phyloP scores from a whole-genome alignment of 2,329 filamentous ascomycete genomes.

The Ophiostoma tasmaniense region DNA sequence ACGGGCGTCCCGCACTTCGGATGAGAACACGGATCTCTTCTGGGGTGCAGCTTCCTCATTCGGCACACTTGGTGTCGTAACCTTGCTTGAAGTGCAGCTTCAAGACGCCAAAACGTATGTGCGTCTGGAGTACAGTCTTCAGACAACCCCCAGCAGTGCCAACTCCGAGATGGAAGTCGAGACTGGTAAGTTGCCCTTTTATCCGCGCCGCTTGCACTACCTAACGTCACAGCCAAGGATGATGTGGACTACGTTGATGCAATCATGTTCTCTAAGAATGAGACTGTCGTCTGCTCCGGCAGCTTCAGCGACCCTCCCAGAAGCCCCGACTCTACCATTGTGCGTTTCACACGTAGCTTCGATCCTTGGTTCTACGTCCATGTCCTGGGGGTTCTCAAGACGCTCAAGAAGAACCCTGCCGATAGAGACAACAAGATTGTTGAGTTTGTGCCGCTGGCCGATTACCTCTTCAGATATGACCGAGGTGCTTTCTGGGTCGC shows the following conservation, averaged over 20 bases:
- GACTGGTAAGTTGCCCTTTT: slow-evolving; percentile 12
- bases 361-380: slow-evolving; percentile 73
- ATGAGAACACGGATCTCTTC: slow-evolving; percentile 46
- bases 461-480: slow-evolving; percentile 66
- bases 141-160: slow-evolving; percentile 35
- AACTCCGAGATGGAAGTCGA: slow-evolving; percentile 34
- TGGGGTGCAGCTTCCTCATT: slow-evolving; percentile 50
- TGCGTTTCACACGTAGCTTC: slow-evolving; percentile 45
- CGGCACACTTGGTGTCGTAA: slow-evolving; percentile 55
- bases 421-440: slow-evolving; percentile 19
- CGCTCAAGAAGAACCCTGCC: slow-evolving; percentile 21
- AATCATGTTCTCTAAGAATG: slow-evolving; percentile 51
- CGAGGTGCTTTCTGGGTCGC: slow-evolving; percentile 62
- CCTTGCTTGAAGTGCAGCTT: slow-evolving; percentile 49
- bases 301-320: slow-evolving; percentile 40
- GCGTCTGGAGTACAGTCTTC: slow-evolving; percentile 45
- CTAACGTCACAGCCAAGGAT: slow-evolving; percentile 1
- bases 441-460: slow-evolving; percentile 51
- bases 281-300: slow-evolving; percentile 54
- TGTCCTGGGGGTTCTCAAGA: slow-evolving; percentile 37
- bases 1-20: slow-evolving; percentile 33
- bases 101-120: slow-evolving; percentile 46
- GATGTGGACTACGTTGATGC: slow-evolving; percentile 57
- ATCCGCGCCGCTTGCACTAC: background rate
- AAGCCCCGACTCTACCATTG: slow-evolving; percentile 24